These are phyloP conservation scores for Argentina anserina DNA, from an alignment of 306 rosid species.

Conservation along the genomic window DNA sequence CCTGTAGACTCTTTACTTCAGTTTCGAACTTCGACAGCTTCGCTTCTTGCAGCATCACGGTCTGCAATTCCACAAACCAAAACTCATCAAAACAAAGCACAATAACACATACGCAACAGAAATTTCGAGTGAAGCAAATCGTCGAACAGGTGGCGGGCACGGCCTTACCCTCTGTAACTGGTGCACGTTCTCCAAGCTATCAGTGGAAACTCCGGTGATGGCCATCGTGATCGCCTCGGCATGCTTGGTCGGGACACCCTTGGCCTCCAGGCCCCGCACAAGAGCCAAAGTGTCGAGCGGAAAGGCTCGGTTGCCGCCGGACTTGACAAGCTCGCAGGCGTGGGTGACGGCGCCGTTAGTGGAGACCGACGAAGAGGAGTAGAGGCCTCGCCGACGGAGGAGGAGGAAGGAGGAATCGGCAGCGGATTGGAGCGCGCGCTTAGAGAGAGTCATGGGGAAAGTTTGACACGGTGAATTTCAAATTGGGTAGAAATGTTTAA, in stretches of 20 bases:
- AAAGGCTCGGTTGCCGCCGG: constrained; percentile 50
- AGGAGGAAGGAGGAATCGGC: constrained; percentile 3
- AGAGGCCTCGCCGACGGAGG: constrained; percentile 3
- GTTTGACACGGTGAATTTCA: background rate
- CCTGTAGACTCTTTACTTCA: constrained; percentile 58
- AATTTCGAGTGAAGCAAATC: background rate
- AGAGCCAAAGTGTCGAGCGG: constrained; percentile 56
- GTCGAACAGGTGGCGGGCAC: background rate
- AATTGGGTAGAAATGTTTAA: background rate
- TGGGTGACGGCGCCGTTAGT: constrained; percentile 9
- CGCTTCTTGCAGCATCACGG: constrained; percentile 42
- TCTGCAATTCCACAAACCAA: constrained; percentile 22
- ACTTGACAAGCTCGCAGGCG: constrained; percentile 35
- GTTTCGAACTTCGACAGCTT: constrained; percentile 52
- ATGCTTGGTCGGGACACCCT: constrained; percentile 53
- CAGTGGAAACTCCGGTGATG: constrained; percentile 46
- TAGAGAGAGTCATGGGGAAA: constrained; percentile 31
- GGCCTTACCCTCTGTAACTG: constrained; percentile 37
- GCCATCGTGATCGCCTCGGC: constrained; percentile 64
- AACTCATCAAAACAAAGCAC: background rate
- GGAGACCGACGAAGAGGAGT: background rate
- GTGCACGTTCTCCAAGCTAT: constrained; percentile 48
- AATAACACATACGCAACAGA: background rate
- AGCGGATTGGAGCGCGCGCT: constrained; percentile 24
- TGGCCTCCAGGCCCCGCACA: constrained; percentile 54